phyloP scores from a whole-genome alignment of 352 stramenopile genomes.

The Phytophthora hibernalis region DNA sequence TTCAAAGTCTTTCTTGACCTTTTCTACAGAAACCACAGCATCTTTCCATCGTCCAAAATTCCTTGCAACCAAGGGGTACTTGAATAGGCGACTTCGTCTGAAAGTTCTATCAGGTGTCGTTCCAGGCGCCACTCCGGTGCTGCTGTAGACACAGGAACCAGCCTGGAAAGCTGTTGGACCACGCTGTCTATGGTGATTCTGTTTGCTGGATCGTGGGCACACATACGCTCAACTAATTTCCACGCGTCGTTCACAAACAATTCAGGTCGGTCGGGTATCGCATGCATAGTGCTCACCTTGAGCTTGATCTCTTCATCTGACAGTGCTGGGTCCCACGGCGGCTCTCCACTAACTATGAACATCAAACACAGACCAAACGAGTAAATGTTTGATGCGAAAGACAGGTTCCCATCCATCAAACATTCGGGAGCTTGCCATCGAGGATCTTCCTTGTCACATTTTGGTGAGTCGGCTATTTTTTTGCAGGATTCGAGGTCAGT shows the following conservation, averaged over 20 bases:
- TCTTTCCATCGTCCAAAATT: conserved; percentile 3
- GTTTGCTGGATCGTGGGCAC: background rate
- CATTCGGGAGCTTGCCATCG: conserved; percentile 11
- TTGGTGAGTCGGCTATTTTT: background rate
- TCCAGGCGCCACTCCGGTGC: background rate
- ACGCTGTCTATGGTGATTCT: background rate
- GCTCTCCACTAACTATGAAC: background rate
- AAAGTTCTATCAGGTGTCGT: background rate
- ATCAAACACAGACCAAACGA: conserved; percentile 16
- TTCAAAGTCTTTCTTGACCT: background rate
- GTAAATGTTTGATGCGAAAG: conserved; percentile 8
- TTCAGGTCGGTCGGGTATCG: background rate
- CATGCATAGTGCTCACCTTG: background rate
- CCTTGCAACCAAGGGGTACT: background rate
- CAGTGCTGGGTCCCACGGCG: background rate
- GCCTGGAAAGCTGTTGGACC: background rate
- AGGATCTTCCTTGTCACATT: background rate
- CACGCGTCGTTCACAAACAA: background rate
- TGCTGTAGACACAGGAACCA: background rate
- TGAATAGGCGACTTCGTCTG: background rate
- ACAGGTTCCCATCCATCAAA: background rate
- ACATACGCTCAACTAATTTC: conserved; percentile 9
- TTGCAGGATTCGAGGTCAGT: background rate
- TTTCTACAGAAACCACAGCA: background rate
- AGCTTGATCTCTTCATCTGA: background rate